Base-by-base conservation (phyloP, 495 filamentous ascomycete species). In the Talaromyces adpressus region DNA sequence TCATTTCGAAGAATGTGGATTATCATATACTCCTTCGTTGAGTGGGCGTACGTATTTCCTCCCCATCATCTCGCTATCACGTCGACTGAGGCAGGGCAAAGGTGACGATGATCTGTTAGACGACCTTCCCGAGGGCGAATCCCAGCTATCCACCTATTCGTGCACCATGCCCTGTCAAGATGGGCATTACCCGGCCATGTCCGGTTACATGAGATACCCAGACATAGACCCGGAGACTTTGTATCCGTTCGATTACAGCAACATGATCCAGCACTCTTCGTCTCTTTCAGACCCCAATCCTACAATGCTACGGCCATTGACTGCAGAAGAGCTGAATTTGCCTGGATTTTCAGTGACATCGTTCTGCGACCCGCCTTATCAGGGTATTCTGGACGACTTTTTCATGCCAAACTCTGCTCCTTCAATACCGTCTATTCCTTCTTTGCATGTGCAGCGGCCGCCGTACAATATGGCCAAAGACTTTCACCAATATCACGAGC, bases 1-100 rank as follows among this genome's bases (percentile, higher is more conserved):
- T 18, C 14, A 52, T 53, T 14, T 34, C 23, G 47, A 32, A 18
- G 61, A 32, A 52, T 23, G 16, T 23, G 49, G 45, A 25, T 54
- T 23, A 49, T 62, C 30, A 16, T 62, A 52, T 56, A 34, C 61
- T 29, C 47, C 61, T 34, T 51, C 23, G 3, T 41, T 47, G 18
- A 53, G 25, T 52, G 34, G 30, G 20, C 22, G 41, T 49, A 52
- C n/a, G 51, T 62, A 18, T 30, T 41, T 8, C 34, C 5, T 45
- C 14, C 23, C 34, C 41, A 27, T 32, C 20, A n/a, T 7, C 47
- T 22, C 30, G 14, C 27, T 56, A 27, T 12, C 6, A 14, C n/a
- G 0, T 14, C 22, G 9, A 56, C 27, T 56, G 22, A 56, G 27
- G 27, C 23, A 14, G 52, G 27, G 4, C 49, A 29, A 14, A 56